Percentiles rank a stretch among this genome's conserved stretches.
phyloP scores from a whole-genome alignment of 179 eudicot genomes.

The Beta macrorhiza region DNA sequence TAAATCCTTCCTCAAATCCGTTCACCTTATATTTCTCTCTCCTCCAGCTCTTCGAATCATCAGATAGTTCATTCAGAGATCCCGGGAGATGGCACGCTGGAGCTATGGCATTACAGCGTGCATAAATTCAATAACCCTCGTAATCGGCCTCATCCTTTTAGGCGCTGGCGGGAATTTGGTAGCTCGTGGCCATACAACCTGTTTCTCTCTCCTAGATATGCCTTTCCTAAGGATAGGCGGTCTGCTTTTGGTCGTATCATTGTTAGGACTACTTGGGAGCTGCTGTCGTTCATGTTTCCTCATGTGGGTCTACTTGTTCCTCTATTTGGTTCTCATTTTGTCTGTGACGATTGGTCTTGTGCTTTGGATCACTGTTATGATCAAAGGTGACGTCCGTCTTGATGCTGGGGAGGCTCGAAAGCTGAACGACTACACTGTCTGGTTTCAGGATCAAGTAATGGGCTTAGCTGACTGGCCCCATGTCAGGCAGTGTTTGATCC shows the following conservation, averaged over 20 bases:
- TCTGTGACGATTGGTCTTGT: conserved; percentile 7
- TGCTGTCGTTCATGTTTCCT: conserved; percentile 24
- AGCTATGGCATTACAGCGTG: conserved; percentile 11
- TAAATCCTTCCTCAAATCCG: too few relatives aligned
- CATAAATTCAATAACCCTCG: conserved; percentile 4
- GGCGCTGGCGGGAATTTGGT: background rate
- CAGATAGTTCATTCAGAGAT: background rate
- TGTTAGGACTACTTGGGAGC: conserved; percentile 25
- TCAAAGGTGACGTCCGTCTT: conserved; percentile 3
- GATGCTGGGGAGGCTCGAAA: conserved; percentile 2
- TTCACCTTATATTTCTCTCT: background rate
- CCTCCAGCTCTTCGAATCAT: background rate
- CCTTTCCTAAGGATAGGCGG: conserved; percentile 19
- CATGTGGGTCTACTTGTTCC: conserved; percentile 27
- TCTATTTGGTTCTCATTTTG: conserved; percentile 14
- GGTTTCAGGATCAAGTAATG: conserved; percentile 25
- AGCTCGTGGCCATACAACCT: background rate
- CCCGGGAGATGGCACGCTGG: conserved; percentile 16
- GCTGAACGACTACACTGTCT: background rate
- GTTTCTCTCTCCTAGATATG: conserved; percentile 1
- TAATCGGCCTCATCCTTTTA: conserved; percentile 1
- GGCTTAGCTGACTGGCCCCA: conserved; percentile 1
- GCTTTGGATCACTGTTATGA: conserved; percentile 16
- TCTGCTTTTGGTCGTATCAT: conserved; percentile 20
- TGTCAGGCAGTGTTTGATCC: conserved; percentile 21